phyloP scores from a whole-genome alignment of 2,329 filamentous ascomycete species.

The Colletotrichum lentis region DNA sequence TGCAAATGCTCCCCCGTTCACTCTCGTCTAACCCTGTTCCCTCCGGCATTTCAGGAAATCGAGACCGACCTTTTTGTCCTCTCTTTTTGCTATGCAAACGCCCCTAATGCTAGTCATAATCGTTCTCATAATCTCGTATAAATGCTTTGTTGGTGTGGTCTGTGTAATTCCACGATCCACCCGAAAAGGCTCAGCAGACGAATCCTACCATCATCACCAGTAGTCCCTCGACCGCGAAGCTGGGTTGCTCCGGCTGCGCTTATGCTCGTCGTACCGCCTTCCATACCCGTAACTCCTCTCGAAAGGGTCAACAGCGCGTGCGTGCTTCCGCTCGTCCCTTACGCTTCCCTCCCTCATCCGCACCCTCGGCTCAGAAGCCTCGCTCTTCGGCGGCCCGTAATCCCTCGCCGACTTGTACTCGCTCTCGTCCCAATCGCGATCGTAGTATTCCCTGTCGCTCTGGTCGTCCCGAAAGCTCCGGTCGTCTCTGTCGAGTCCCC shows the following conservation, averaged over 20 bases:
- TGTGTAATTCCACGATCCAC: neutral
- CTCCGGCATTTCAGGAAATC: too few species aligned
- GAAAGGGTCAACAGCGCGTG: conserved; percentile 8
- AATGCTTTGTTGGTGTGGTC: neutral
- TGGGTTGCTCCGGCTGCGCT: conserved; percentile 30
- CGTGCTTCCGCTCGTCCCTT: conserved; percentile 16
- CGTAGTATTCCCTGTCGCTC: conserved; percentile 25
- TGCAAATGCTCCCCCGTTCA: neutral
- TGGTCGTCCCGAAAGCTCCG: conserved; percentile 4
- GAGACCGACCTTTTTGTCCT: neutral
- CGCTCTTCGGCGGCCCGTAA: conserved; percentile 17
- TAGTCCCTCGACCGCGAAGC: conserved; percentile 19
- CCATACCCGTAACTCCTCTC: conserved; percentile 27
- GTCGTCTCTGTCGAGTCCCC: neutral
- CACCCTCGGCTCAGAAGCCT: conserved; percentile 11
- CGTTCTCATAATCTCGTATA: neutral
- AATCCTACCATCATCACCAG: neutral
- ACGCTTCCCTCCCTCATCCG: neutral
- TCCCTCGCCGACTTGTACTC: conserved; percentile 29
- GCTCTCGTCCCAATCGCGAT: conserved; percentile 24
- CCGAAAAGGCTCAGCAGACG: too few species aligned
- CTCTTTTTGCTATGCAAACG: neutral
- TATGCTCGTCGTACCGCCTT: conserved; percentile 20
- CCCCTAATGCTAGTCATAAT: neutral
- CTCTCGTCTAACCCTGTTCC: too few species aligned